Base-by-base conservation (phyloP, 2,329 filamentous ascomycete species). In the Mycosphaerella arachidis region DNA sequence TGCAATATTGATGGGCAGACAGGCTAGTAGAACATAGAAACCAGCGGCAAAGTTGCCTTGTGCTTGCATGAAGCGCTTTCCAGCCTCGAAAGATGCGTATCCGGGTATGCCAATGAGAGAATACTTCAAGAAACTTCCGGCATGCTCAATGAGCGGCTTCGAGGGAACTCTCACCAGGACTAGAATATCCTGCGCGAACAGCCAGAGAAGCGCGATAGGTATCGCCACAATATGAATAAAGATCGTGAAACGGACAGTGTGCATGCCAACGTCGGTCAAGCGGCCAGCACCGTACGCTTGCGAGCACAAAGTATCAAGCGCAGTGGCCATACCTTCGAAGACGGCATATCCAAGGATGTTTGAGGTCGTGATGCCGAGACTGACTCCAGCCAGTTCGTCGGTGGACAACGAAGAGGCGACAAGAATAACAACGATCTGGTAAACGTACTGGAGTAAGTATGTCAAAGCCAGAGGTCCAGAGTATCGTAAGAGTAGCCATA, bases 21-120 rank as follows among this genome's bases (percentile, higher is more conserved):
- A 60, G 33, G 54, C 13, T 8, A 63, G 57, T 16, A 64, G 37
- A 9, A 58, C 50, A 37, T 45, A 59, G 66, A 63, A 30, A 20
- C 76, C 79, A 1, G 78, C 79, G 35, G 77, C 78, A 71, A 83
- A 84, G 33, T 81, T 74, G 1, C 82, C 81, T 62, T 84, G 82
- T 0, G 82, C 79, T 66, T 84, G 81, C 2, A 83, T 74, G 62
- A 83, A 84, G 0, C 82, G 74, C 66, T 84, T 84, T 1, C 79
- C 73, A 0, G 79, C 79, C 62, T 84, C 82, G 31, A 84, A 84
- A 3, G 76, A 75, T 1, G 79, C 81, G 57, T 83, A 84, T 2
- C 81, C 81, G 0, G 82, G 82, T 1, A 82, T 72, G 0, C 81
- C 80, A 6, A 81, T 68, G 1, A 84, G 71, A 45, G 80, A 77